Evolutionary conservation across 169 alveolate species (phyloP).

Genomic region (Plasmodium billcollinsi): DNA sequence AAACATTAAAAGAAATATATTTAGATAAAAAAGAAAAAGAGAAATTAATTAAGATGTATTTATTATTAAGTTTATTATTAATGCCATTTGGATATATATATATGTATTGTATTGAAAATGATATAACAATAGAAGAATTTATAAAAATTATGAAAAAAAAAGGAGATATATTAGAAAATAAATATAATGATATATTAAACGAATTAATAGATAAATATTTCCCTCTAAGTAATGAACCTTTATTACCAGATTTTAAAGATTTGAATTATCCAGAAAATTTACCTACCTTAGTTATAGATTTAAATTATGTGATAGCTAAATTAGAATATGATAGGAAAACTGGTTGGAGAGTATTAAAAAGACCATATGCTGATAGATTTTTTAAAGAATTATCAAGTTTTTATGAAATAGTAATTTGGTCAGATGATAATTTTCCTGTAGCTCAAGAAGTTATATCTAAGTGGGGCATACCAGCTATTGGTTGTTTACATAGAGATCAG

Average conservation of each 20-base stretch:
- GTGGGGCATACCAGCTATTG: constrained; percentile 94
- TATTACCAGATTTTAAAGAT: constrained; percentile 90
- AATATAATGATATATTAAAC: constrained; percentile 52
- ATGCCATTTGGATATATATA: constrained; percentile 64
- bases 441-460: constrained; percentile 91
- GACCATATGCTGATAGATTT: constrained; percentile 94
- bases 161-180: constrained; percentile 49
- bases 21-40: constrained; percentile 54
- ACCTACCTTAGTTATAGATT: constrained; percentile 93
- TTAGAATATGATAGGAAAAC: constrained; percentile 88
- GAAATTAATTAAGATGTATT: constrained; percentile 52
- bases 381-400: constrained; percentile 90
- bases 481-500: constrained; percentile 90
- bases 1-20: constrained; percentile 41
- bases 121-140: constrained; percentile 42
- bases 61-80: constrained; percentile 50
- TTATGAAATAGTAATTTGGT: constrained; percentile 95
- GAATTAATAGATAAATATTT: constrained; percentile 76
- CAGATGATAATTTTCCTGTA: constrained; percentile 92
- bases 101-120: constrained; percentile 48
- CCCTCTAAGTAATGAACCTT: constrained; percentile 87
- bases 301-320: constrained; percentile 90
- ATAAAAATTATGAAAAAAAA: constrained; percentile 42
- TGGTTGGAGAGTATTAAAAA: constrained; percentile 93
- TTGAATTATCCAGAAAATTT: constrained; percentile 92